Base-by-base conservation (phyloP, 768 basidiomycete species). In the Pleurotus salmoneostramineus region DNA sequence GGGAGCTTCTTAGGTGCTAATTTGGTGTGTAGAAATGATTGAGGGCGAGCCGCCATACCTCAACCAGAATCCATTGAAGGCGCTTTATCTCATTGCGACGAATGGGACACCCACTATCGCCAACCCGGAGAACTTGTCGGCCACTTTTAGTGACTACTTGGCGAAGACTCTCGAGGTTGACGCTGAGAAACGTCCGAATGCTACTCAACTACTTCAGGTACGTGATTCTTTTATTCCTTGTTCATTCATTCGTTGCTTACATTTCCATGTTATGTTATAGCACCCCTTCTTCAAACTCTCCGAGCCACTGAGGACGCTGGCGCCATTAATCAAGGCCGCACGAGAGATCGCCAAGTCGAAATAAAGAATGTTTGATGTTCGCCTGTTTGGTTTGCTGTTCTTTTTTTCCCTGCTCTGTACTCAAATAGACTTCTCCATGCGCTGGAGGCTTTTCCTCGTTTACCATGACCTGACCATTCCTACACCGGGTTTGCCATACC, bases 31-130 rank as follows among this genome's bases (percentile, higher is more conserved):
- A 93, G 94, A 97, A 75, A 97, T 98, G 95, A 95, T 98, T 65
- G 95, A 98, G 73, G 95, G 95, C 56, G 95, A 97, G 71, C 95
- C 95, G 0, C 95, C 95, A 21, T 97, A 97, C 66, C 81, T 96
- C 36, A 95, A 95, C 69, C 95, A 97, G 77, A 96, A 96, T 73
- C 95, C 95, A 0, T 78, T 97, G 54, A 98, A 97, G 71, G 97
- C 97, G 2, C 75, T 99, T 45, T 99, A 98, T 72, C 84, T 99
- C 49, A 99, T 99, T 65, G 96, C 96, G 2, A 99, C 96, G 6
- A 98, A 98, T 64, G 96, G 97, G 31, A 98, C 96, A 21, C 97
- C 97, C 0, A 90, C 89, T 54, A 94, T 99, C 63, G 90, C 93
- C 56, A 98, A 97, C 71, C 95, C 95, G 6, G 81, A 83, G 70